Evolutionary conservation across 164 flowering plant genomes (phyloP), one percentile per base, ranked within the genome.

Genomic region (Tetrastigma voinierianum): DNA sequence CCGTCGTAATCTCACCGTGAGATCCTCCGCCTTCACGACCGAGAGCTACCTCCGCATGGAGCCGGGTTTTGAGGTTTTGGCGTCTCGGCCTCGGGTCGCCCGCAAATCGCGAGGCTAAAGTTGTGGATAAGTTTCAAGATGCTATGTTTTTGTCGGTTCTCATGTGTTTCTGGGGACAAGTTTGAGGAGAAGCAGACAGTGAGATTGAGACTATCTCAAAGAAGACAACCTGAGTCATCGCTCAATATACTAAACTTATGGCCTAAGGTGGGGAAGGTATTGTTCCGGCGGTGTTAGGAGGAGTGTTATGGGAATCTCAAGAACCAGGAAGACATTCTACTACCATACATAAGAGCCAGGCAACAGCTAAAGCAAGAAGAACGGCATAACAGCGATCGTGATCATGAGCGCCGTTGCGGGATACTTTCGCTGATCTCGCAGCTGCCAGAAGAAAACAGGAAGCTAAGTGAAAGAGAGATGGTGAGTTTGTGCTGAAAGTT

Each of bases 331-430:
- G n/a, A n/a, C n/a, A n/a, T n/a, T n/a, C n/a, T n/a, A n/a, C n/a
- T n/a, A n/a, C n/a, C n/a, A n/a, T n/a, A n/a, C n/a, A n/a, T n/a
- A n/a, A n/a, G n/a, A n/a, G n/a, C n/a, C n/a, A n/a, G n/a, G n/a
- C n/a, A n/a, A n/a, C n/a, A n/a, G n/a, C n/a, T 18, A 14, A 10
- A 32, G n/a, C n/a, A n/a, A n/a, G n/a, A n/a, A n/a, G n/a, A n/a
- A n/a, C n/a, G n/a, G n/a, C n/a, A n/a, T n/a, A n/a, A n/a, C n/a
- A n/a, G n/a, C 72, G 5, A 13, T 69, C 9, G 78, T 81, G 17
- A 57, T 72, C 0, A 74, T 72, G 17, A 55, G 65, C 74, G 10
- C 61, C 53, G 7, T 74, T 76, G 16, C 76, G 70, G 2, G 82
- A 81, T 45, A 67, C 77, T 0, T 70, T 81, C 49, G 9, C 70